Conservation (phyloP, 2,329 filamentous ascomycete species). For the Trichoderma gracile region DNA sequence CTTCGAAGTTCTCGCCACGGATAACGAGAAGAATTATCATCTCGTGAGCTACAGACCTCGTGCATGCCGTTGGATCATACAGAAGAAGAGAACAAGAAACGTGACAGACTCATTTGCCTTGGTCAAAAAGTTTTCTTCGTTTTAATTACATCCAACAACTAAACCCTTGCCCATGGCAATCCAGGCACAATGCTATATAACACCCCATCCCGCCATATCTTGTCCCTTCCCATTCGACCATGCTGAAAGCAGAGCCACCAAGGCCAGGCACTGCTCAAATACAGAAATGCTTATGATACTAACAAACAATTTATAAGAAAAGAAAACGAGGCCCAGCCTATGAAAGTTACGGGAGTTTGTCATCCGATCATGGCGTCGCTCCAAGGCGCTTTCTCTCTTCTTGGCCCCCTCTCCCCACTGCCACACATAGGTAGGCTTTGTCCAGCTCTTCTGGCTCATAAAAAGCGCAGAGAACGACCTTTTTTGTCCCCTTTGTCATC, state of each 20-base stretch:
- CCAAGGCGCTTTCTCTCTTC: slow-evolving; percentile 2
- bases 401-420: neutral
- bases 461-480: neutral
- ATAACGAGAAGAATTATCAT: no score
- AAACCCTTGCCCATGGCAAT: neutral
- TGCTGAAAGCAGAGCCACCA: neutral
- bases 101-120: neutral
- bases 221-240: neutral
- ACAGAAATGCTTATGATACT: neutral
- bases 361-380: slow-evolving; percentile 24
- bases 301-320: neutral
- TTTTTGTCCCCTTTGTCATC: neutral
- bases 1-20: no score
- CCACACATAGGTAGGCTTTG: neutral
- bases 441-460: neutral
- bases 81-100: neutral
- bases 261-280: slow-evolving; percentile 1
- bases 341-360: slow-evolving; percentile 22
- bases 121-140: neutral
- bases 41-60: no score
- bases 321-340: slow-evolving; percentile 10
- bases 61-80: neutral
- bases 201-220: neutral
- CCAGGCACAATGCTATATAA: slow-evolving; percentile 15
- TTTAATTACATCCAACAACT: slow-evolving; percentile 17